Evolutionary conservation across 2,329 filamentous ascomycete species (phyloP).

Genomic region (Monilinia fructicola): DNA sequence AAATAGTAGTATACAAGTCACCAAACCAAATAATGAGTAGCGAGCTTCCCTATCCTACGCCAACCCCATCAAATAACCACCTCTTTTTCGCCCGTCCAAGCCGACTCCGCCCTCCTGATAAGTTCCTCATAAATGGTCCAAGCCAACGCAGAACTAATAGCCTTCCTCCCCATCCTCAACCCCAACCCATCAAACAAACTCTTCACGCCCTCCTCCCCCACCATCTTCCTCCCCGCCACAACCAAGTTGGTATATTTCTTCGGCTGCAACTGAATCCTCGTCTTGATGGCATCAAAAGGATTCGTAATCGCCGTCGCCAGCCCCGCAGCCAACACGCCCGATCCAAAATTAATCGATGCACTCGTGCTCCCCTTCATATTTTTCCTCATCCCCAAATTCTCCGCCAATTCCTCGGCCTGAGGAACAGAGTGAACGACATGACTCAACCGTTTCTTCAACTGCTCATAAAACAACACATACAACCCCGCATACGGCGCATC

Average conservation of each 20-base stretch:
- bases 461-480: constrained; percentile 93
- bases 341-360: constrained; percentile 79
- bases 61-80: neutral
- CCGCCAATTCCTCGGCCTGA: constrained; percentile 29
- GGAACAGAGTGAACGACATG: constrained; percentile 33
- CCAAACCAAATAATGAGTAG: constrained; percentile 3
- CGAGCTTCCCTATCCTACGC: neutral
- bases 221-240: constrained; percentile 73
- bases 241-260: constrained; percentile 78
- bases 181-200: constrained; percentile 84
- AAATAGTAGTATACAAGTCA: neutral
- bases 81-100: constrained; percentile 24
- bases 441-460: constrained; percentile 65
- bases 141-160: constrained; percentile 87
- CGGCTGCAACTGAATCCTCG: constrained; percentile 87
- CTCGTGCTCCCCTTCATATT: constrained; percentile 45
- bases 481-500: constrained; percentile 97
- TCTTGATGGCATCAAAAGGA: constrained; percentile 96
- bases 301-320: constrained; percentile 88
- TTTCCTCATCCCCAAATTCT: neutral
- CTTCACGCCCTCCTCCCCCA: constrained; percentile 74
- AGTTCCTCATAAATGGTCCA: constrained; percentile 98
- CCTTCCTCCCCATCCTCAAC: constrained; percentile 86
- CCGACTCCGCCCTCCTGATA: constrained; percentile 64
- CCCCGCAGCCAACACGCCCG: constrained; percentile 76